phyloP scores from a whole-genome alignment of 1,284 basidiomycete species.

The Lentinula novae-zelandiae region DNA sequence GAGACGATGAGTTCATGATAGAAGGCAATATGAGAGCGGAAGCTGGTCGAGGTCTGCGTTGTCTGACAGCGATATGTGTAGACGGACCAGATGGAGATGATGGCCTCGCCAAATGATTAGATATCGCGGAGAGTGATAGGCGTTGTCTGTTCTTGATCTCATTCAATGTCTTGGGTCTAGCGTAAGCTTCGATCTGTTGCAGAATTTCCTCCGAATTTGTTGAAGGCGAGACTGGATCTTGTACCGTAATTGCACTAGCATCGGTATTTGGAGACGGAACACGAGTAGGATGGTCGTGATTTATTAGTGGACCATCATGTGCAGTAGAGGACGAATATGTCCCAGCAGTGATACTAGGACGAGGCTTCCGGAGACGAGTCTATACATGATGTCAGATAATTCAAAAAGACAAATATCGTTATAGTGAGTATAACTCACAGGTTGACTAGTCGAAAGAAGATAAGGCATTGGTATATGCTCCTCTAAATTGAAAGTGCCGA shows the following conservation, averaged over 20 bases:
- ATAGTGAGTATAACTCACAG: not conserved
- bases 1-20: slow-evolving; percentile 11
- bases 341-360: slow-evolving; percentile 15
- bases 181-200: slow-evolving; percentile 20
- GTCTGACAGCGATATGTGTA: slow-evolving; percentile 16
- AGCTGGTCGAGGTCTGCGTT: slow-evolving; percentile 16
- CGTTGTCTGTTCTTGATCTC: slow-evolving; percentile 33
- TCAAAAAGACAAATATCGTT: not conserved
- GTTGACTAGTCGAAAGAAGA: not conserved
- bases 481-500: not conserved
- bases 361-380: slow-evolving; percentile 11
- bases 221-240: not conserved
- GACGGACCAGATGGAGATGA: slow-evolving; percentile 7
- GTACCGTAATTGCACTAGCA: not conserved
- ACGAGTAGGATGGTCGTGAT: not conserved
- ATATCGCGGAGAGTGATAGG: slow-evolving; percentile 29
- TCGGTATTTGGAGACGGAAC: not conserved
- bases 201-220: slow-evolving; percentile 4
- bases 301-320: not conserved
- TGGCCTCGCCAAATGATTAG: slow-evolving; percentile 12
- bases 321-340: slow-evolving; percentile 14
- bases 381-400: not conserved
- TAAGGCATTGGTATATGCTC: not conserved
- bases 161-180: slow-evolving; percentile 30
- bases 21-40: slow-evolving; percentile 20